Base-by-base conservation (phyloP, 140 eudicot species). In the Bidens hawaiensis region DNA sequence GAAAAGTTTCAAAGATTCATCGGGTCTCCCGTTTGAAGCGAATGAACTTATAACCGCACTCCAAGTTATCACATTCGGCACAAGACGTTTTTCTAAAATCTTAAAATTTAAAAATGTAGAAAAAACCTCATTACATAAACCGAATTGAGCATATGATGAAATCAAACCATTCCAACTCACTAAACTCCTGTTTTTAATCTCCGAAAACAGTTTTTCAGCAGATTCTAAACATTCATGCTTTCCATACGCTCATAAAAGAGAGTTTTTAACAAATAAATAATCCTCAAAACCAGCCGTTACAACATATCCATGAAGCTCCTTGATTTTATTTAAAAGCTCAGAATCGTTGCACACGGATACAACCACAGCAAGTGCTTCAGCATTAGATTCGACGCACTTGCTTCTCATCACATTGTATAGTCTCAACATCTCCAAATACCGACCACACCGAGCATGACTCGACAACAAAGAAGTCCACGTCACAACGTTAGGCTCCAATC, bases 381-480 rank as follows among this genome's bases (percentile, higher is more conserved):
- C 82, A 0, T 79, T 72, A 33, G 72, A 49, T 4, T 52, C 65
- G 23, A 75, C 26, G 5, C 81, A 73, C 62, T 54, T 81, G 5
- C 50, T 15, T 58, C 85, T 85, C 94, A 88, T 85, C 40, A 58
- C 21, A 70, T 61, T 71, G 57, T 76, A 88, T 65, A 82, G 36
- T 38, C 75, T 33, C 80, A 87, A 80, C 1, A 85, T 78, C 50
- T 79, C 76, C 21, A 26, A 50, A 26, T 14, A 26, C 11, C 16
- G 73, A 23, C 86, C 85, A 41, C 95, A 82, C 71, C 95, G 60
- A 16, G 81, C 68, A 76, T 78, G 71, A 70, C 95, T 89, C 1
- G 97, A 89, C 33, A 89, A 67, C 82, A 85, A 75, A 14, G 97
- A 82, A 7, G 97, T 89, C 97, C 95, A 89, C 5, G 91, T 85